Evolutionary conservation across 352 stramenopile genomes (phyloP).

Genomic region (Phytophthora quininea): DNA sequence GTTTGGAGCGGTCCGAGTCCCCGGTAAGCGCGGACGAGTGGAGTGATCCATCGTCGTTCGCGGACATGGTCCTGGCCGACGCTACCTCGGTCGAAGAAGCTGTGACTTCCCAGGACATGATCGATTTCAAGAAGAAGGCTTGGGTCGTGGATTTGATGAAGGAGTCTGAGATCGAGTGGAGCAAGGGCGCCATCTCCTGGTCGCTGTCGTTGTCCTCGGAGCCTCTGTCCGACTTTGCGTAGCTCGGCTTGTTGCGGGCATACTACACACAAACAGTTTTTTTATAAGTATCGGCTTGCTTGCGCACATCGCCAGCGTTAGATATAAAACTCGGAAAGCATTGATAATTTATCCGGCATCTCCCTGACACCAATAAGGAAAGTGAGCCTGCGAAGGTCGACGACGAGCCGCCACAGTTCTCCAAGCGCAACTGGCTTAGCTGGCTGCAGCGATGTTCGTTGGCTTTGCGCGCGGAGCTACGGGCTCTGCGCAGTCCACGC

Average conservation of each 20-base stretch:
- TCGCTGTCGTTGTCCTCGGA: constrained; percentile 52
- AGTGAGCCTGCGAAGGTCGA: constrained; percentile 9
- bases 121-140: constrained; percentile 35
- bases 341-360: constrained; percentile 50
- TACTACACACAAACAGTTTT: too few relatives aligned
- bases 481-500: constrained; percentile 10
- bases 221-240: constrained; percentile 53
- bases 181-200: constrained; percentile 61
- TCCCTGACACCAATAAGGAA: constrained; percentile 27
- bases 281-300: not conserved
- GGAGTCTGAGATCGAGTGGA: constrained; percentile 65
- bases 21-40: constrained; percentile 71
- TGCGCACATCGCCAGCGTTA: constrained; percentile 11
- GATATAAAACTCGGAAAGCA: constrained; percentile 22
- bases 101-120: constrained; percentile 13
- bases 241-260: not conserved
- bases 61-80: constrained; percentile 54
- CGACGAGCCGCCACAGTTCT: not conserved
- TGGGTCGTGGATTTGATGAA: constrained; percentile 65
- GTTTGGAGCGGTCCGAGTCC: constrained; percentile 40
- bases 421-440: constrained; percentile 8
- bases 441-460: constrained; percentile 29
- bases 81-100: constrained; percentile 21
- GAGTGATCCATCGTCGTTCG: constrained; percentile 50
- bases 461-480: constrained; percentile 13